A percentile compares a stretch with the other conserved stretches of the same genome.
Conservation (phyloP, 2,329 filamentous ascomycete genomes). For the Shiraia bambusicola region DNA sequence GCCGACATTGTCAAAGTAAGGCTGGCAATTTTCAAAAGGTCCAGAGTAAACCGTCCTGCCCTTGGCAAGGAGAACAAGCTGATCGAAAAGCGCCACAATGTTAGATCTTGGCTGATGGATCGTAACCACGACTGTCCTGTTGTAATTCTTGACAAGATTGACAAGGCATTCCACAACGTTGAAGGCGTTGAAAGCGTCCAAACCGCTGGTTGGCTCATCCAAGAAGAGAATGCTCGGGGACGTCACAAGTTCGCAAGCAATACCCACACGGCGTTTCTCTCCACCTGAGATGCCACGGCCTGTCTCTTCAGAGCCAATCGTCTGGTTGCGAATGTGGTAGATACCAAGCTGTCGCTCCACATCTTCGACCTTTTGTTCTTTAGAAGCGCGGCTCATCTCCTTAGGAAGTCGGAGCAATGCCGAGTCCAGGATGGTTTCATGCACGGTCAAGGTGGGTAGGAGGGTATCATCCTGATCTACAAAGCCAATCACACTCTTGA, state of each 20-base stretch:
- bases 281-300: constrained; percentile 95
- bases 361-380: constrained; percentile 87
- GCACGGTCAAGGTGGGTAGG: constrained; percentile 91
- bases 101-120: constrained; percentile 98
- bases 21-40: constrained; percentile 82
- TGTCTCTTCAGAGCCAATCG: constrained; percentile 94
- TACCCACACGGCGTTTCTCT: constrained; percentile 93
- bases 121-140: constrained; percentile 95
- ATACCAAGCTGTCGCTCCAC: constrained; percentile 97
- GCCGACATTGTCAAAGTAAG: constrained; percentile 88
- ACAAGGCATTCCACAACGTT: constrained; percentile 97
- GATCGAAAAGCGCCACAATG: constrained; percentile 95
- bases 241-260: constrained; percentile 95
- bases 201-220: constrained; percentile 92
- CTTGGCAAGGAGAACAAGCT: constrained; percentile 85
- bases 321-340: constrained; percentile 86
- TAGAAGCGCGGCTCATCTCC: constrained; percentile 84
- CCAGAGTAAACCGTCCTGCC: constrained; percentile 93
- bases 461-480: constrained; percentile 98
- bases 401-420: constrained; percentile 87
- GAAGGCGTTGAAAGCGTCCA: constrained; percentile 96
- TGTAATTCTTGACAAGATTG: constrained; percentile 91
- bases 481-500: constrained; percentile 90
- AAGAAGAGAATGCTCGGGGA: constrained; percentile 96
- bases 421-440: constrained; percentile 95